phyloP scores from a whole-genome alignment of 1,284 basidiomycete genomes.

The Trichosporon sp. region DNA sequence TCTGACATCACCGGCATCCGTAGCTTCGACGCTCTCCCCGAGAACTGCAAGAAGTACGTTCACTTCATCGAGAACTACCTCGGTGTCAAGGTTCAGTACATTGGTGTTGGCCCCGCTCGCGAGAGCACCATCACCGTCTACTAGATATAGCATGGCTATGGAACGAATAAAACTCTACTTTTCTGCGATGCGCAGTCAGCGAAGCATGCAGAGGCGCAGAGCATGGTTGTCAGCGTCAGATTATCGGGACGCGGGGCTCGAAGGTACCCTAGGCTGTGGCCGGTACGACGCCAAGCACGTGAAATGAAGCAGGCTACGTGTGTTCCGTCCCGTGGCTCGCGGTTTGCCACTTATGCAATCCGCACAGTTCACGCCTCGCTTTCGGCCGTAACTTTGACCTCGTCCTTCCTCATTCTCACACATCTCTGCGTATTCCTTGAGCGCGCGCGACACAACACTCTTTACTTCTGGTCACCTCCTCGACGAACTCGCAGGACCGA shows the following conservation, averaged over 20 bases:
- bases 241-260: no score
- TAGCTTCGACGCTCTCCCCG: slow-evolving; percentile 72
- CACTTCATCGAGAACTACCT: slow-evolving; percentile 80
- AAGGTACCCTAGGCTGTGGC: background rate
- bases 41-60: slow-evolving; percentile 81
- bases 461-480: background rate
- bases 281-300: slow-evolving; percentile 3
- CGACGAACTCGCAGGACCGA: background rate
- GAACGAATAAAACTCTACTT: background rate
- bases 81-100: slow-evolving; percentile 66
- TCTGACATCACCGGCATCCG: slow-evolving; percentile 64
- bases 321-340: background rate
- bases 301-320: background rate
- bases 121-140: slow-evolving; percentile 42
- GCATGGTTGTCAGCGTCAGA: background rate
- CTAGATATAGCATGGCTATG: slow-evolving; percentile 9
- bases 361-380: background rate
- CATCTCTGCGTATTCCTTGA: background rate
- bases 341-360: background rate
- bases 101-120: slow-evolving; percentile 48
- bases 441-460: background rate
- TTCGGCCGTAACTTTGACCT: background rate
- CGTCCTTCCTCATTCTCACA: background rate
- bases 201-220: background rate
- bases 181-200: background rate